A percentile compares a stretch with the other conserved stretches of the same genome.
Conservation (phyloP, 148 eudicot species). For the Cornus controversa region DNA sequence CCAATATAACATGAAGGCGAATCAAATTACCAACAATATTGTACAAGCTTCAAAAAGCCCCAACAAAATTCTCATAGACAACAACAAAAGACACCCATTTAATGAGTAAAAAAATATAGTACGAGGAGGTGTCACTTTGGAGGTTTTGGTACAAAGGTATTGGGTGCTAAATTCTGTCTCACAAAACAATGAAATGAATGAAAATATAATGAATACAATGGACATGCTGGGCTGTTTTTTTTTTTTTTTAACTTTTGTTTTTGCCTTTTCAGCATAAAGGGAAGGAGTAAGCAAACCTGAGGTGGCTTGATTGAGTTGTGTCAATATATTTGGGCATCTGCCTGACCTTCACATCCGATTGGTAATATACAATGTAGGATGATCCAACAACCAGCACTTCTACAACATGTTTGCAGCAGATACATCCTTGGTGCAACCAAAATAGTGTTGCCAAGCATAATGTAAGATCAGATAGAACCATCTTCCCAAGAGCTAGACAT, state of each 20-base stretch:
- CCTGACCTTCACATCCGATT: not conserved
- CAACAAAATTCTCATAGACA: not conserved
- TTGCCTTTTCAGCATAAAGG: not conserved
- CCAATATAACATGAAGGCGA: too few relatives aligned
- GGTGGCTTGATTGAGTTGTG: slow-evolving; percentile 6
- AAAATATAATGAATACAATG: slow-evolving; percentile 4
- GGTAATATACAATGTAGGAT: slow-evolving; percentile 6
- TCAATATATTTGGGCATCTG: not conserved
- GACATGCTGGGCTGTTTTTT: not conserved
- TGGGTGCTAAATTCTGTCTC: not conserved
- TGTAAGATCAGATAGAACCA: slow-evolving; percentile 20
- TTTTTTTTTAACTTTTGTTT: not conserved
- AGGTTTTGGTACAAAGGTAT: not conserved
- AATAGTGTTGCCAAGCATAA: slow-evolving; percentile 11
- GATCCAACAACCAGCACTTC: slow-evolving; percentile 4
- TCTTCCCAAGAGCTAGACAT: slow-evolving; percentile 16
- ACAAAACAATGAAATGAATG: slow-evolving; percentile 14
- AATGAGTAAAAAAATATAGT: not conserved
- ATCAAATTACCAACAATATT: not conserved
- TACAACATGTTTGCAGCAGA: slow-evolving; percentile 7
- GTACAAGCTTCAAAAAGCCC: not conserved
- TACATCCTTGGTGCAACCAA: slow-evolving; percentile 6
- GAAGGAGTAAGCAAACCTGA: not conserved
- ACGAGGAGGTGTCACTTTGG: too few relatives aligned
- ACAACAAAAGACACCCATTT: not conserved